A percentile compares a stretch with the other conserved stretches of the same genome.
phyloP scores from a whole-genome alignment of 768 basidiomycete species.

The Melanogaster broomeanus region DNA sequence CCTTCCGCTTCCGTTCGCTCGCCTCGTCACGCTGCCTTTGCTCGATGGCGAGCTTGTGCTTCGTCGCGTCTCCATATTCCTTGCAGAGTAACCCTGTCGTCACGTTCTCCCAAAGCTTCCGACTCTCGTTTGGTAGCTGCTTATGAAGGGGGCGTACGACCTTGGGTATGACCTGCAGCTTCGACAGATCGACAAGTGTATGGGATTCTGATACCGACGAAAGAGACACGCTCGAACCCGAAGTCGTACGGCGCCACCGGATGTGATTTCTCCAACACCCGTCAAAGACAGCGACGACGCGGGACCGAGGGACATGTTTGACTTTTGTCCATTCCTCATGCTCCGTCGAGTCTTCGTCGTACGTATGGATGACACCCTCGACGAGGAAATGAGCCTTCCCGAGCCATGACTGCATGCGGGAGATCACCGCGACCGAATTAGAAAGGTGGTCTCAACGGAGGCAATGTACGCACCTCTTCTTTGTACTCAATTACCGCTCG shows the following conservation, averaged over 20 bases:
- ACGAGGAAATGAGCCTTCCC: constrained; percentile 82
- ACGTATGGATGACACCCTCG: constrained; percentile 89
- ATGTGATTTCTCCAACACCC: constrained; percentile 87
- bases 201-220: constrained; percentile 50
- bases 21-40: constrained; percentile 91
- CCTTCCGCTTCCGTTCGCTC: constrained; percentile 82
- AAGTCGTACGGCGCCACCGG: constrained; percentile 69
- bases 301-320: constrained; percentile 84
- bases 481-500: constrained; percentile 91
- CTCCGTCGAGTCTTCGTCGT: constrained; percentile 60
- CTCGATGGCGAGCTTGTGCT: constrained; percentile 88
- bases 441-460: background rate
- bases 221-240: constrained; percentile 49
- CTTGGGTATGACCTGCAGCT: constrained; percentile 77
- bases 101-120: constrained; percentile 85
- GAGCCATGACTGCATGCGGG: constrained; percentile 70
- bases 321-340: constrained; percentile 79
- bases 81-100: constrained; percentile 75
- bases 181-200: constrained; percentile 75
- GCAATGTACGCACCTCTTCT: constrained; percentile 72
- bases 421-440: background rate
- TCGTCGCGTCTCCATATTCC: constrained; percentile 90
- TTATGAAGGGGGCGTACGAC: constrained; percentile 75
- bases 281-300: constrained; percentile 79
- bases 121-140: constrained; percentile 81